Base-by-base conservation (phyloP, 2,329 filamentous ascomycete genomes). In the Fusarium sp. region DNA sequence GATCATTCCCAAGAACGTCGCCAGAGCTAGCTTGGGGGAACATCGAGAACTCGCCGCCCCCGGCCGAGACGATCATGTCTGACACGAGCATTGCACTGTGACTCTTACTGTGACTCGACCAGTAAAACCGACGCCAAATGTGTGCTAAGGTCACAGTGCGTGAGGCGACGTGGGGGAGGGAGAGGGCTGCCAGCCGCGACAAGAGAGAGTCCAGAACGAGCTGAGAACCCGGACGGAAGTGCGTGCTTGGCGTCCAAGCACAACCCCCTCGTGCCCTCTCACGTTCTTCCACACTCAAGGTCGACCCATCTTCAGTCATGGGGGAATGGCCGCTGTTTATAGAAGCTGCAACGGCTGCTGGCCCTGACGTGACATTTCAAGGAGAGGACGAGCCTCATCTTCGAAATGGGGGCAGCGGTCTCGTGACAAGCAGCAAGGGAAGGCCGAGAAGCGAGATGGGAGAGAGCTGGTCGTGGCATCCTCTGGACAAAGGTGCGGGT, bases 1-100 rank as follows among this genome's bases (percentile, higher is more conserved):
- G 27, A 45, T 40, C 24, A 62, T 64, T 40, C 24, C 72, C 65
- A 56, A 66, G 60, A 67, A 47, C 31, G 72, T 72, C 40, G 42
- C 54, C 60, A 18, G 31, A 71, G 47, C 58, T 35, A 24, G 29
- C 42, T 69, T 63, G 54, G 35, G 71, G 64, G 24, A 66, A 59
- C 31, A 66, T 72, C 64, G 57, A 74, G 58, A 74, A 69, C 62
- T 66, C 56, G 71, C 62, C 65, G 58, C 31, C 62, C 61, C 65
- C 62, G 62, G 63, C 35, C 38, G 40, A 24, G 22, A 52, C 22
- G 22, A 52, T 61, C 11, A 22, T n/a, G 54, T 59, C 57, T 69
- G 54, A 62, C 52, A 50, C 20, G 45, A 64, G 38, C 16, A 50
- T 63, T 22, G 54, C 34, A 58, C 64, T 37, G 45, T 42, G 69